A percentile compares a stretch with the other conserved stretches of the same genome.
phyloP scores from a whole-genome alignment of 2,329 filamentous ascomycete species.

The Fusarium pseudonygamai region DNA sequence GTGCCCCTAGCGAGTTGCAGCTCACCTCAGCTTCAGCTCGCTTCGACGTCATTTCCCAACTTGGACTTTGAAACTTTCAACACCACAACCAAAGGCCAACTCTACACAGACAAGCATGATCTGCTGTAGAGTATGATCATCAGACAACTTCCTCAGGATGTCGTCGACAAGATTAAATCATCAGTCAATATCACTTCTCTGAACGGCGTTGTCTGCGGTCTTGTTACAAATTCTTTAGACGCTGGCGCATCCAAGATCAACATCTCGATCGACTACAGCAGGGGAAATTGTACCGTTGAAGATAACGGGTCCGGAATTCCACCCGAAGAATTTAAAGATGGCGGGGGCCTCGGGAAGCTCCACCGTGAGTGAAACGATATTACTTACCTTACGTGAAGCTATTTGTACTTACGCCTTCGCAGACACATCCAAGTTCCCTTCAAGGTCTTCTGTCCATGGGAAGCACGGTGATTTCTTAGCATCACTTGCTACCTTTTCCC shows the following conservation, averaged over 20 bases:
- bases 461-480: conserved; percentile 79
- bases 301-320: conserved; percentile 86
- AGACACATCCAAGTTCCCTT: conserved; percentile 82
- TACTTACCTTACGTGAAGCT: background rate
- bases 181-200: conserved; percentile 82
- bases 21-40: conserved; percentile 12
- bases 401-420: conserved; percentile 12
- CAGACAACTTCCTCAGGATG: conserved; percentile 73
- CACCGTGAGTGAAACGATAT: conserved; percentile 66
- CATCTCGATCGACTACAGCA: conserved; percentile 76
- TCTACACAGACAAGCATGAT: conserved; percentile 29
- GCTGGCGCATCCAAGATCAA: conserved; percentile 75
- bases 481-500: conserved; percentile 77
- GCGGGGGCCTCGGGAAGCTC: conserved; percentile 76
- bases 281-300: conserved; percentile 81
- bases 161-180: conserved; percentile 83
- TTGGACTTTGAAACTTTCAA: conserved; percentile 8
- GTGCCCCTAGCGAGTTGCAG: conserved; percentile 5
- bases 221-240: conserved; percentile 88
- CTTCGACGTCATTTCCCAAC: conserved; percentile 30
- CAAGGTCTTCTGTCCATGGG: conserved; percentile 65
- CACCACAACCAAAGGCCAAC: background rate
- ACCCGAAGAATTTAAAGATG: conserved; percentile 74
- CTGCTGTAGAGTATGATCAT: conserved; percentile 65
- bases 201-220: conserved; percentile 73